These are phyloP conservation scores for Yamadazyma diddensiae DNA, from an alignment of 1,139 yeast genomes.

Conservation along the genomic window DNA sequence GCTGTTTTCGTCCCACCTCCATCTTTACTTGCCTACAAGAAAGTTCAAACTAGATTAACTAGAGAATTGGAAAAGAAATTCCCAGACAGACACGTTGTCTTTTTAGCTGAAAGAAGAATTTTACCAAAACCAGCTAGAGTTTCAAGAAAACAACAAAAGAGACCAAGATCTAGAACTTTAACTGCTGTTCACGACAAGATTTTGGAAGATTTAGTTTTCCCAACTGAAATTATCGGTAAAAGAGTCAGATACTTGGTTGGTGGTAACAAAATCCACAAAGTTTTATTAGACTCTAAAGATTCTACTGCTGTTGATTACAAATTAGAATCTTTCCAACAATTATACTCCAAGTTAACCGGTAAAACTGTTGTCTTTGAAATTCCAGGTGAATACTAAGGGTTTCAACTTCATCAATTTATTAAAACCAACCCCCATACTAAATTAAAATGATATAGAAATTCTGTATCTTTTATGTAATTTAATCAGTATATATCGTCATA, in stretches of 20 bases:
- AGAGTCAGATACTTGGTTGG: conserved; percentile 99
- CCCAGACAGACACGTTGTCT: conserved; percentile 99
- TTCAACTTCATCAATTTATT: conserved; percentile 4
- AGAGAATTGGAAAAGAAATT: conserved; percentile 99
- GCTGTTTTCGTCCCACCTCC: conserved; percentile 99
- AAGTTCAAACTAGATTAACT: conserved; percentile 94
- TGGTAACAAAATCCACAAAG: conserved; percentile 98
- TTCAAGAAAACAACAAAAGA: conserved; percentile 94
- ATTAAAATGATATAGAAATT: conserved; percentile 3
- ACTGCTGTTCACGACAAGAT: conserved; percentile 98
- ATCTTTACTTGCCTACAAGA: conserved; percentile 90
- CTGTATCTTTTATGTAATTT: conserved; percentile 10
- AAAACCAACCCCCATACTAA: conserved; percentile 7
- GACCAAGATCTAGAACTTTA: conserved; percentile 99
- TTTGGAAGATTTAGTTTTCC: conserved; percentile 99
- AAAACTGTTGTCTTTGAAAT: conserved; percentile 99
- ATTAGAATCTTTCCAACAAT: conserved; percentile 99
- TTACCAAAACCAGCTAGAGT: conserved; percentile 94
- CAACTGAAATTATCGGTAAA: conserved; percentile 98
- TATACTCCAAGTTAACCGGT: conserved; percentile 98
- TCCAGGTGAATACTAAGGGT: conserved; percentile 58
- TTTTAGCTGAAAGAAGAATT: conserved; percentile 99
- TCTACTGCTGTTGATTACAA: conserved; percentile 97
- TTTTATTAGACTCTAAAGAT: conserved; percentile 97
- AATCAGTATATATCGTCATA: conserved; percentile 13